Evolutionary conservation across 495 filamentous ascomycete species (phyloP).

Genomic region (Aspergillus hancockii): DNA sequence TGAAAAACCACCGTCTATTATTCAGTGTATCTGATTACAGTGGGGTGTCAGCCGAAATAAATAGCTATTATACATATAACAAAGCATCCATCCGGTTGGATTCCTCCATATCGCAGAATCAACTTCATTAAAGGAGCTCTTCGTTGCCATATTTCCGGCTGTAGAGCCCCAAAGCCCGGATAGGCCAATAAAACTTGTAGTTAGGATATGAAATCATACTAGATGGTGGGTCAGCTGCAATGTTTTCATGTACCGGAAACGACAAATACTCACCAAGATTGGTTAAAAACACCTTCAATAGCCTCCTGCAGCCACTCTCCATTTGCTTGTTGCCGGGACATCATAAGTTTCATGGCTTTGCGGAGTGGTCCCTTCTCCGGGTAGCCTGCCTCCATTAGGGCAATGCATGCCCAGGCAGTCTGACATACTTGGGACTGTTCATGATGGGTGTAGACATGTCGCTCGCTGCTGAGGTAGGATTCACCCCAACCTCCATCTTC

Average conservation of each 20-base stretch:
- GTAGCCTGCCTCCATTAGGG: slow-evolving; percentile 79
- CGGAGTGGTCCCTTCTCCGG: slow-evolving; percentile 72
- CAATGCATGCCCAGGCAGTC: slow-evolving; percentile 89
- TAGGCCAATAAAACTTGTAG: slow-evolving; percentile 96
- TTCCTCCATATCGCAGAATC: background rate
- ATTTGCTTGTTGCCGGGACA: slow-evolving; percentile 79
- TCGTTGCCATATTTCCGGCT: slow-evolving; percentile 72
- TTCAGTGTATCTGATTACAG: background rate
- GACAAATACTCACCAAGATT: slow-evolving; percentile 70
- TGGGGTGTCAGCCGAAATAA: background rate
- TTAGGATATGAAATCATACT: slow-evolving; percentile 99
- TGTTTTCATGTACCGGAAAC: slow-evolving; percentile 54
- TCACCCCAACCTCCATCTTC: slow-evolving; percentile 97
- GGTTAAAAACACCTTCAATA: slow-evolving; percentile 98
- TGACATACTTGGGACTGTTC: slow-evolving; percentile 80
- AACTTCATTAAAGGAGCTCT: slow-evolving; percentile 37
- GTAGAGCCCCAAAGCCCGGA: slow-evolving; percentile 91
- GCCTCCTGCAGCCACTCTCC: slow-evolving; percentile 95
- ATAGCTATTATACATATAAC: background rate
- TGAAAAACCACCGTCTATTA: background rate
- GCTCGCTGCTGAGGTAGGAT: slow-evolving; percentile 75
- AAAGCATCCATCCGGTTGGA: background rate
- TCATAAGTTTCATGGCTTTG: slow-evolving; percentile 76
- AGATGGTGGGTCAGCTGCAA: slow-evolving; percentile 59
- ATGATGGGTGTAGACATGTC: slow-evolving; percentile 62